Evolutionary conservation across 2,329 filamentous ascomycete genomes (phyloP), one percentile per base, ranked within the genome.

Genomic region (Nannizziopsis arthrosporioides): DNA sequence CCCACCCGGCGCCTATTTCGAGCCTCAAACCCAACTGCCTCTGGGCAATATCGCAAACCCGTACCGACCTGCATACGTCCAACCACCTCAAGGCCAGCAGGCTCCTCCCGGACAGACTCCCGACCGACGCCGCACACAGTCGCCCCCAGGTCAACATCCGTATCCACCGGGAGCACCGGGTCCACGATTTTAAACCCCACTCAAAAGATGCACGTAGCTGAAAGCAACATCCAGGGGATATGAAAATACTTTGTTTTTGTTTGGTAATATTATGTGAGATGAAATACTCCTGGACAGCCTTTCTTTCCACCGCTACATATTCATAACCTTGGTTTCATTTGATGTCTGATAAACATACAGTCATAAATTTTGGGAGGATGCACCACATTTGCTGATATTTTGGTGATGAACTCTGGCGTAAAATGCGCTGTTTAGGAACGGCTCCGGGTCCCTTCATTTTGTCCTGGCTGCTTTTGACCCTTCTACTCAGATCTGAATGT

Each of bases 1-100:
- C 30, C 50, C 27, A 38, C 41, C 53, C 52, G 8, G 42, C 51
- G 39, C 40, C n/a, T 49, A 46, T 27, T 44, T 43, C 27, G 47
- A 47, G 3, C 2, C 43, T 2, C 22, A 40, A 9, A 22, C 17
- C 17, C 42, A 14, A 9, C 15, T 5, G 5, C 37, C 19, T 11
- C 18, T 19, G 18, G 31, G n/a, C 31, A 27, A n/a, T 36, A 14
- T 27, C 22, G 38, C 14, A 18, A 46, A 47, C 15, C 45, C 37
- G 1, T 47, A 47, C 31, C 27, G 45, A 5, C 4, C 15, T 5
- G 27, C 41, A 15, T 43, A 34, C 30, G 27, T 31, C 12, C 38
- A 35, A 10, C 41, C 22, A 7, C 31, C 30, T n/a, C 30, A 37
- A 31, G 34, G 45, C 17, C 45, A 46, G 15, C 22, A 40, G 35